Evolutionary conservation across 768 basidiomycete species (phyloP), one percentile per base, ranked within the genome.

Genomic region (Chalciporus pseudorubinellus): DNA sequence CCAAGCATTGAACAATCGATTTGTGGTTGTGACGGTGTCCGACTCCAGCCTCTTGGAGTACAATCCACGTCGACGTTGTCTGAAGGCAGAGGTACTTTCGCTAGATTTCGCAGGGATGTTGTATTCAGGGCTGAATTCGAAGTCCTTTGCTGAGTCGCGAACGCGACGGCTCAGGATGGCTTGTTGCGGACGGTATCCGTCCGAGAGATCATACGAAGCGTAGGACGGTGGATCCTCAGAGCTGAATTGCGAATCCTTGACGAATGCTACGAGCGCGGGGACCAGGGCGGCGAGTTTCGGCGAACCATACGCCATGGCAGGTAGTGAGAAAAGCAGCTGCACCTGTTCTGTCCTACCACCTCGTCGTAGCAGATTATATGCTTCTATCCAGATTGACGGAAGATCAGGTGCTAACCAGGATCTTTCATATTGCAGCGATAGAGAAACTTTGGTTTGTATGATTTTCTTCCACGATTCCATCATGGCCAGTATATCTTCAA

Each of bases 241-340:
- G 20, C 33, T 5, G 44, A 64, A 52, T 3, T 39, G 40, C 6
- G 58, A 18, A 11, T 56, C 42, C 4, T 59, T 43, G 1, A 55
- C 59, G 47, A 74, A 70, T 1, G 75, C 65, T 12, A 77, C 41
- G 2, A 75, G 46, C 1, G 62, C 61, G 0, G 66, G 59, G 16
- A 71, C 54, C 31, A 70, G 59, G 5, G 51, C 48, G 2, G 28
- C 18, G 4, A 39, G 31, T 0, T 51, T 9, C 2, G 59, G 36
- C 1, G 63, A 65, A 3, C 45, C 42, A 53, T 71, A 74, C 12
- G 56, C 62, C 61, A 73, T 62, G 2, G 70, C 61, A 4, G 70
- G 57, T 6, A 74, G 55, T 4, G 64, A 59, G 42, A 75, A 75
- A 11, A 62, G 43, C 10, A 74, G 20, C 16, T 53, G 59, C 14